phyloP scores from a whole-genome alignment of 257 asterid genomes.

The Solanum raphanifolium region DNA sequence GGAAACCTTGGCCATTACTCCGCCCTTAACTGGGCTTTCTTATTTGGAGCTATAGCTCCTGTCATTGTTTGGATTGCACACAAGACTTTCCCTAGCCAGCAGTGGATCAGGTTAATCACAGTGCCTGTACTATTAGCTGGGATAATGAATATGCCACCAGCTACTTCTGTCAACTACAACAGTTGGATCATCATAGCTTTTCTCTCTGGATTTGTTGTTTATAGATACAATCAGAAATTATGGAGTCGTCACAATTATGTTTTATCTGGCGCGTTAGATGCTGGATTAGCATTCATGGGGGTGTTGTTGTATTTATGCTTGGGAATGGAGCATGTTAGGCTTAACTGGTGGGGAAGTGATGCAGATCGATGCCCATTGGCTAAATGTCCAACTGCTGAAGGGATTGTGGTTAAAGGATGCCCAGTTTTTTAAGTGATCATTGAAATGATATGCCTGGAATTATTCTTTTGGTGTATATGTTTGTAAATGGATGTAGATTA shows the following conservation, averaged over 20 bases:
- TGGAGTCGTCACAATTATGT: slow-evolving; percentile 70
- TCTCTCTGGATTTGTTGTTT: slow-evolving; percentile 33
- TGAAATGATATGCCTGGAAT: not conserved
- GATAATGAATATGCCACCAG: slow-evolving; percentile 51
- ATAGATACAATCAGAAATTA: slow-evolving; percentile 34
- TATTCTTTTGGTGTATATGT: not conserved
- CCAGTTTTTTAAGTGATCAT: slow-evolving; percentile 19
- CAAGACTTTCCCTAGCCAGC: slow-evolving; percentile 43
- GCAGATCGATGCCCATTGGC: slow-evolving; percentile 74
- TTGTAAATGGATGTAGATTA: not conserved
- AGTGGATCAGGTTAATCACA: slow-evolving; percentile 54
- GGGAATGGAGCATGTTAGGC: slow-evolving; percentile 18
- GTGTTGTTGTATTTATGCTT: slow-evolving; percentile 44
- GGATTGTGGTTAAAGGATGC: slow-evolving; percentile 41
- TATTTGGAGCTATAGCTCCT: slow-evolving; percentile 53
- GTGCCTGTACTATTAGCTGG: slow-evolving; percentile 50
- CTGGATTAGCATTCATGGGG: slow-evolving; percentile 76
- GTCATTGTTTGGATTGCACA: slow-evolving; percentile 28
- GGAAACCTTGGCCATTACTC: slow-evolving; percentile 47
- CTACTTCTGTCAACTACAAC: slow-evolving; percentile 54
- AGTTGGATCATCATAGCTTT: slow-evolving; percentile 55
- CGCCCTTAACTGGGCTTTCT: slow-evolving; percentile 53
- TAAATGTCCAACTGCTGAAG: slow-evolving; percentile 63
- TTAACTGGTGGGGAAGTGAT: slow-evolving; percentile 47
- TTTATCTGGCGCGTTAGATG: slow-evolving; percentile 56